A percentile compares a stretch with the other conserved stretches of the same genome.
Evolutionary conservation across 2,329 filamentous ascomycete genomes (phyloP).

Genomic region (Diaporthe ampelina): DNA sequence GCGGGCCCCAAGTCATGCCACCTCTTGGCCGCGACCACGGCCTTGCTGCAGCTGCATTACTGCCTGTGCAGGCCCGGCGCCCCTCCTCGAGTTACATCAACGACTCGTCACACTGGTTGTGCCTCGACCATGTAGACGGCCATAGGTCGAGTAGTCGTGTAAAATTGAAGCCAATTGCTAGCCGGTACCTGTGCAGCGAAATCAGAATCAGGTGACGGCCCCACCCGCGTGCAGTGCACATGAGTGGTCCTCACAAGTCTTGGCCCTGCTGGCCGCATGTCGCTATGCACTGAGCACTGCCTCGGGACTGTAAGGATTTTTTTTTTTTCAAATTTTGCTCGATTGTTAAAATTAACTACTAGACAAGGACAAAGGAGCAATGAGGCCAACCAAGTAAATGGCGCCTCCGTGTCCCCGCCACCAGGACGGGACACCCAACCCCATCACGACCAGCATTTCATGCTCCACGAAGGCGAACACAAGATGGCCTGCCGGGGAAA

Average conservation of each 20-base stretch:
- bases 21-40: slow-evolving; percentile 6
- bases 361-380: slow-evolving; percentile 55
- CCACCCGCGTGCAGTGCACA: too few species aligned
- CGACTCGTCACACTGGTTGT: neutral
- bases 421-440: slow-evolving; percentile 44
- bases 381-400: slow-evolving; percentile 51
- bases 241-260: neutral
- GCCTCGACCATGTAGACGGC: neutral
- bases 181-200: neutral
- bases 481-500: slow-evolving; percentile 2
- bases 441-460: slow-evolving; percentile 43
- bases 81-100: neutral
- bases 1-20: slow-evolving; percentile 18
- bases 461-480: slow-evolving; percentile 39
- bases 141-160: neutral
- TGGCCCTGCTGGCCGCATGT: neutral
- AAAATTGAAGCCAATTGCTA: neutral
- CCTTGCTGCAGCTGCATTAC: neutral
- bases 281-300: neutral
- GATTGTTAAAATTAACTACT: slow-evolving; percentile 59
- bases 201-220: neutral
- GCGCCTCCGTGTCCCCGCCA: slow-evolving; percentile 51
- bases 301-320: neutral
- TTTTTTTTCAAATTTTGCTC: slow-evolving; percentile 39
- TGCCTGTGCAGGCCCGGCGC: slow-evolving; percentile 17